Base-by-base conservation (phyloP, 192 early-diverging fungal species). In the Pilaira anomala region DNA sequence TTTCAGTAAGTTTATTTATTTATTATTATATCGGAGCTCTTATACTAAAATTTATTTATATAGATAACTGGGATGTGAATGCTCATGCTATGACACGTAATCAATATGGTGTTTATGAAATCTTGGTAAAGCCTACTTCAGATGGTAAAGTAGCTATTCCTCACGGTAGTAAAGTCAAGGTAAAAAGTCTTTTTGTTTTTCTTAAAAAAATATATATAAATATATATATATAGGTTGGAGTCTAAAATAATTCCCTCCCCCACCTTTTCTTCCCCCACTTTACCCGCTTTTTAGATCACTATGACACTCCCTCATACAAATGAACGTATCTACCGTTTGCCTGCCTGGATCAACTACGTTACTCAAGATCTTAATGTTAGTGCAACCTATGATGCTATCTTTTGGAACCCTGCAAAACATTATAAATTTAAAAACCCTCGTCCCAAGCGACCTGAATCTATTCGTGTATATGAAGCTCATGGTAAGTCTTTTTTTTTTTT, bases 391-490 rank as follows among this genome's bases (percentile, higher is more conserved):
- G 93, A 98, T 36, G 88, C 86, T 24, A 83, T 95, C 19, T 98
- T 95, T 78, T 98, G 93, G 93, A 90, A 98, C 73, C 96, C 96
- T 45, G 76, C 81, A 18, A 62, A 88, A 26, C 71, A 77, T 50
- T 97, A 97, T 69, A 59, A 67, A 14, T 91, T 88, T 79, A 92
- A 92, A 69, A 77, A 97, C 84, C 76, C 78, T 69, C 64, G 75
- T 6, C 93, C 91, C 22, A 74, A 81, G 40, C 85, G 83, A 36
- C 89, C 91, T 2, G 61, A 57, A 7, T 76, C 79, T 51, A 72
- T 94, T 30, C 80, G 91, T 45, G 88, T 98, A 63, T 98, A 98
- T 75, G 96, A 98, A 73, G 88, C 95, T 5, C 96, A 98, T 71
- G 92, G 89, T 89, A 75, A 60, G 58, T n/a, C 2, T 24, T 25